Conservation (phyloP, 495 filamentous ascomycete species). For the Melanomma pulvis-pyrius region DNA sequence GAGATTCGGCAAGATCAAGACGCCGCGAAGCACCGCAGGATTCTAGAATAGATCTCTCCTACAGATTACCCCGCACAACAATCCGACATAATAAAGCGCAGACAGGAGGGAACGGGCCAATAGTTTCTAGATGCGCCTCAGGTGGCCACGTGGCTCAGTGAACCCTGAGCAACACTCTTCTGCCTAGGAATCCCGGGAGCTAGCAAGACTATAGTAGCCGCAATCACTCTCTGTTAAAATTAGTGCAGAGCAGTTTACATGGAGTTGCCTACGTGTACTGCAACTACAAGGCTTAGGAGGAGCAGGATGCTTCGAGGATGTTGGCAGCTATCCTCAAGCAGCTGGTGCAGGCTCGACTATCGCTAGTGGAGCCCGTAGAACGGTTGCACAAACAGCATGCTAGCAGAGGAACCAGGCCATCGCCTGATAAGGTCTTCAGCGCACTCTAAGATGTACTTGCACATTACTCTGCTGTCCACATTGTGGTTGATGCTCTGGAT, state of each 20-base stretch:
- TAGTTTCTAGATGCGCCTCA: conserved; percentile 48
- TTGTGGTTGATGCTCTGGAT: conserved; percentile 56
- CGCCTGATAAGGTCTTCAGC: conserved; percentile 7
- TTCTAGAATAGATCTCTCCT: conserved; percentile 29
- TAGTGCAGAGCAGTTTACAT: conserved; percentile 23
- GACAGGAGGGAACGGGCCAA: conserved; percentile 46
- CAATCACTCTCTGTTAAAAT: conserved; percentile 37
- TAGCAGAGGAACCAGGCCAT: conserved; percentile 9
- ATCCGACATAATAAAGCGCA: conserved; percentile 40
- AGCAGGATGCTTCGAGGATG: conserved; percentile 43
- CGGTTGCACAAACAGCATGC: conserved; percentile 10
- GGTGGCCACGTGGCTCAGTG: conserved; percentile 44
- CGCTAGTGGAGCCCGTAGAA: neutral
- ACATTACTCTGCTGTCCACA: conserved; percentile 41
- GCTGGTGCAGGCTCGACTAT: conserved; percentile 41
- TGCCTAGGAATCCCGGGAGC: conserved; percentile 47
- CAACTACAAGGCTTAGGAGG: conserved; percentile 43
- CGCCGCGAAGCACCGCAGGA: neutral
- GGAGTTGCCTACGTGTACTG: conserved; percentile 50
- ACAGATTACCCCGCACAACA: conserved; percentile 38
- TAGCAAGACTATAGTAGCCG: conserved; percentile 36
- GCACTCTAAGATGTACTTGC: conserved; percentile 37
- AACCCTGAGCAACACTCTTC: conserved; percentile 38
- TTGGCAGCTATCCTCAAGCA: conserved; percentile 49
- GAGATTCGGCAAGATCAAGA: neutral